Evolutionary conservation across 345 rosid genomes (phyloP).

Genomic region (Populus alba): DNA sequence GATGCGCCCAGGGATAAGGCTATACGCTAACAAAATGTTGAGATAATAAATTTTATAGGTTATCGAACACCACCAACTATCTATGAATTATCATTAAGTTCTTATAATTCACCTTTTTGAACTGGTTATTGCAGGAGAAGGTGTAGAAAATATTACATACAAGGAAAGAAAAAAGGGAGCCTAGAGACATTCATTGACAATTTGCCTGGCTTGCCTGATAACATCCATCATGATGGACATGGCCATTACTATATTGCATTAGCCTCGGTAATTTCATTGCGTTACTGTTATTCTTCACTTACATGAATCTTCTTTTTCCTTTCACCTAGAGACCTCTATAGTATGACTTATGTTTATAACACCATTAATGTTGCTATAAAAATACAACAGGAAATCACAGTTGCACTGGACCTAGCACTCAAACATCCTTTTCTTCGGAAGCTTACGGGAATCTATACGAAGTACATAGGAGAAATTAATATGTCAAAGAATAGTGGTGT

Average conservation of each 20-base stretch:
- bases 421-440: slow-evolving; percentile 51
- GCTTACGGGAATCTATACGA: slow-evolving; percentile 25
- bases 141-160: slow-evolving; percentile 56
- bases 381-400: slow-evolving; percentile 22
- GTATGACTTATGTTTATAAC: no score
- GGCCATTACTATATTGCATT: slow-evolving; percentile 70
- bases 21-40: no score
- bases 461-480: neutral
- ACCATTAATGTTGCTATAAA: neutral
- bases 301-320: no score
- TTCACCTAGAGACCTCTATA: no score
- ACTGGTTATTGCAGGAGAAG: slow-evolving; percentile 44
- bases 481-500: slow-evolving; percentile 41
- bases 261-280: slow-evolving; percentile 32
- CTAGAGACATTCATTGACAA: slow-evolving; percentile 45
- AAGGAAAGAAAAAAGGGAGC: slow-evolving; percentile 43
- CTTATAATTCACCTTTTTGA: neutral
- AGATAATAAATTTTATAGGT: no score
- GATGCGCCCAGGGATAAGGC: no score
- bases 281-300: no score
- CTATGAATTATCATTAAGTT: no score
- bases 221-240: slow-evolving; percentile 55
- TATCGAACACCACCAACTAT: no score
- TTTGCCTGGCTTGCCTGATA: slow-evolving; percentile 70
- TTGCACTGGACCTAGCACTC: slow-evolving; percentile 17